Evolutionary conservation across 2,329 filamentous ascomycete genomes (phyloP), one percentile per base, ranked within the genome.

Genomic region (Fusarium pseudoanthophilum): DNA sequence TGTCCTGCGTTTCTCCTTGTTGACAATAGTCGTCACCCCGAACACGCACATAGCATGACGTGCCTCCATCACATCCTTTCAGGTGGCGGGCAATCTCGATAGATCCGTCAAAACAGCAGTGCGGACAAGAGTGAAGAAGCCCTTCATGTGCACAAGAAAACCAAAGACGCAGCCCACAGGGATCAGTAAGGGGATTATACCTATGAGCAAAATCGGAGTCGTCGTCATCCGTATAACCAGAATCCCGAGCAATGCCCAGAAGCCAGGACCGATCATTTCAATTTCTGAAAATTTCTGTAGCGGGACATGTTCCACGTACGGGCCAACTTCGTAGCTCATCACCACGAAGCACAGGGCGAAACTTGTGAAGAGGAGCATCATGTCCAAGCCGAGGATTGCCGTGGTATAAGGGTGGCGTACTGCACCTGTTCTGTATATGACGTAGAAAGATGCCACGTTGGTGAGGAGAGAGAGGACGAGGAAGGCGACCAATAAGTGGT

Each of bases 301-400:
- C 2, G 60, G 36, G 0, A 76, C 32, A 1, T n/a, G 30, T 4
- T 60, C 43, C 1, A 76, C 39, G 30, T 76, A 76, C 0, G 71
- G 68, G 1, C 74, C 74, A 5, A 69, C 71, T 21, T 76, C 74
- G 13, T 62, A 76, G 14, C 71, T 76, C 73, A 76, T 76, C 69
- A 62, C 60, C 1, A 69, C 63, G 18, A 76, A 70, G 4, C 69
- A 76, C 24, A 76, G n/a, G 11, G 64, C 45, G 5, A 76, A 69
- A 1, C 71, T 63, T 2, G 63, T 40, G 14, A 76, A 73, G 15
- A 76, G 74, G 30, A 75, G 65, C 1, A 76, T 13, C 8, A 67
- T 67, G 26, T 76, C 74, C 15, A 45, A 16, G 3, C 30, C 57
- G 4, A 76, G 42, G 5, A 75, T 20, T 9, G 32, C 28, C 2